Base-by-base conservation (phyloP, 139 green algal genomes). In the Picochlorum sp. region DNA sequence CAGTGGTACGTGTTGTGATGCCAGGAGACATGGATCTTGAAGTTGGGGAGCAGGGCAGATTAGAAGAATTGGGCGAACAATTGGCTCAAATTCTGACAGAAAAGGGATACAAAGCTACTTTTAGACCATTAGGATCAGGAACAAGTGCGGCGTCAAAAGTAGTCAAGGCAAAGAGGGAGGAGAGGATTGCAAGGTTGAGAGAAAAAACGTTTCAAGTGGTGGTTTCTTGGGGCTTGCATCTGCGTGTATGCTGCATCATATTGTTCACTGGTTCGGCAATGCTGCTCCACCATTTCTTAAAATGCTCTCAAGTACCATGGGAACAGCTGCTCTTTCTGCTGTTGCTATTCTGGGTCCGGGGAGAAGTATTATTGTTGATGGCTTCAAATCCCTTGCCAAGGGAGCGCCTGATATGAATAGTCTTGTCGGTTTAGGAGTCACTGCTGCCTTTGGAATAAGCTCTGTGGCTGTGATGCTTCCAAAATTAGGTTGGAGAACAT, bases 351-450 rank as follows among this genome's bases (percentile, higher is more conserved):
- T 95, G 18, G 85, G 85, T 13, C 88, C 91, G 3, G 90, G 91
- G 56, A 80, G 90, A 6, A 47, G 79, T 24, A 78, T 96, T 30
- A 55, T 97, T 23, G 62, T 66, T 9, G 76, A 88, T 14, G 87
- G 85, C n/a, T 90, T 79, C 56, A 61, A 50, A 13, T 79, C 80
- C 6, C 76, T 96, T 49, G 21, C 50, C 34, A 52, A 69, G 9
- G 81, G 83, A 13, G 73, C 83, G 16, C 93, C 93, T 0, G 93
- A 97, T 80, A 98, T 98, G 93, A 96, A 98, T 86, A 90, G 81
- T 28, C 86, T 98, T n/a, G 92, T 98, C 28, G 84, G 75, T 1
- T 72, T 98, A 55, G 93, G 93, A 4, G 88, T 92, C 1, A 69
- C 70, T 8, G 81, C 91, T 21, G 83, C 86, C 2, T 97, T 97